These are phyloP conservation scores for Gossypium turneri DNA, from an alignment of 345 rosid genomes.

Conservation along the genomic window DNA sequence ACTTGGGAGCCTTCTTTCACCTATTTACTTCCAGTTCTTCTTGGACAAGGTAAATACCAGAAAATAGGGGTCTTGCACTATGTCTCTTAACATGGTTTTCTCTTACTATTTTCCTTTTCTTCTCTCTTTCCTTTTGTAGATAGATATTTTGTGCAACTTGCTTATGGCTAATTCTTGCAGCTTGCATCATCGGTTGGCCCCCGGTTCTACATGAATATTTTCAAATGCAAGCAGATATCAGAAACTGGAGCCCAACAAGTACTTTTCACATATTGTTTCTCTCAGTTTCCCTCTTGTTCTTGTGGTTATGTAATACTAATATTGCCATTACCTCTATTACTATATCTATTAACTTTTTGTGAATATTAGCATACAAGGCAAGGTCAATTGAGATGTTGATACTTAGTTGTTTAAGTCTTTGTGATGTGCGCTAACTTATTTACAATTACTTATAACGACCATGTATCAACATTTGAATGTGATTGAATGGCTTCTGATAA, in stretches of 20 bases:
- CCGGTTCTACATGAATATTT: conserved; percentile 84
- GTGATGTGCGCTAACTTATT: not conserved
- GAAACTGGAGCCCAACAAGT: conserved; percentile 99
- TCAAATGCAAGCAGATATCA: conserved; percentile 94
- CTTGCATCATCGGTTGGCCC: conserved; percentile 99
- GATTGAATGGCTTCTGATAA: not conserved
- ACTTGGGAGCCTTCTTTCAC: conserved; percentile 63
- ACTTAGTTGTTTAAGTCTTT: not conserved
- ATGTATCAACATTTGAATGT: not conserved
- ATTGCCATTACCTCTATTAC: not conserved
- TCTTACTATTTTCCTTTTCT: not conserved
- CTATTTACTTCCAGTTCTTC: conserved; percentile 72
- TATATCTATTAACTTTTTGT: not conserved
- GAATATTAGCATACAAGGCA: not conserved
- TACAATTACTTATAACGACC: not conserved
- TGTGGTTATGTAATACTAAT: not conserved
- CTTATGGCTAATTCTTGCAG: conserved; percentile 40
- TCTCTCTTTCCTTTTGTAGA: not conserved
- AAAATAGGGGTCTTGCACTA: conserved; percentile 1
- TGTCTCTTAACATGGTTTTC: not conserved
- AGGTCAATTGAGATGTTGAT: not conserved
- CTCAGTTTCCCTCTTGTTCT: not conserved
- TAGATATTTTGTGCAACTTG: not conserved
- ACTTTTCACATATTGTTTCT: conserved; percentile 7
- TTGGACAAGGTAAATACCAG: conserved; percentile 57